phyloP scores from a whole-genome alignment of 768 basidiomycete genomes.

The Ephemerocybe angulata region DNA sequence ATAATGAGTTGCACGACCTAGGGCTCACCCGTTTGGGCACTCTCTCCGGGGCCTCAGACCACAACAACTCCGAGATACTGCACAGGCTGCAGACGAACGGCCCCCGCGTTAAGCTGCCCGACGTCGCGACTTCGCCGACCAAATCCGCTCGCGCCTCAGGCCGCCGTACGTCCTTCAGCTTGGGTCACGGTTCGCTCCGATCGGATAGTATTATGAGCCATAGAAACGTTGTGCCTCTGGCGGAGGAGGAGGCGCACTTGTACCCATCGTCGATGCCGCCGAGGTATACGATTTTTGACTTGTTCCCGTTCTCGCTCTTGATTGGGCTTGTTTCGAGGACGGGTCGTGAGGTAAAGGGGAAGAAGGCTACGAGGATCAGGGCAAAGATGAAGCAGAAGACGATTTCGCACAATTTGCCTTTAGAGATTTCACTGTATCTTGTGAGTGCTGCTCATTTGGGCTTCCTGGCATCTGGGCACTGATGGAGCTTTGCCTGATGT shows the following conservation, averaged over 20 bases:
- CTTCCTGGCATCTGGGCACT: neutral
- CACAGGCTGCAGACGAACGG: too few species aligned
- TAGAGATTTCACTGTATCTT: slow-evolving; percentile 67
- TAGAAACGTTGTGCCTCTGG: slow-evolving; percentile 13
- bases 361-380: slow-evolving; percentile 52
- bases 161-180: neutral
- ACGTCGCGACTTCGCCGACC: neutral
- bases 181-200: too few species aligned
- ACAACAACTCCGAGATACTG: neutral
- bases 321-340: slow-evolving; percentile 41
- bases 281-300: slow-evolving; percentile 54
- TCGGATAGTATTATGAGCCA: too few species aligned
- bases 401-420: slow-evolving; percentile 58
- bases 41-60: too few species aligned
- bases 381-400: slow-evolving; percentile 45
- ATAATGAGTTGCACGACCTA: neutral
- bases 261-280: slow-evolving; percentile 57
- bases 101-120: neutral
- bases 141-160: neutral
- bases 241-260: slow-evolving; percentile 43
- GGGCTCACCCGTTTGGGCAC: neutral
- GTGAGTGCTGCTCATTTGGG: slow-evolving; percentile 31
- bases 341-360: slow-evolving; percentile 54
- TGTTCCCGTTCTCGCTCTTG: slow-evolving; percentile 68
- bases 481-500: neutral